Evolutionary conservation across 768 basidiomycete species (phyloP).

Genomic region (Russula abietina): DNA sequence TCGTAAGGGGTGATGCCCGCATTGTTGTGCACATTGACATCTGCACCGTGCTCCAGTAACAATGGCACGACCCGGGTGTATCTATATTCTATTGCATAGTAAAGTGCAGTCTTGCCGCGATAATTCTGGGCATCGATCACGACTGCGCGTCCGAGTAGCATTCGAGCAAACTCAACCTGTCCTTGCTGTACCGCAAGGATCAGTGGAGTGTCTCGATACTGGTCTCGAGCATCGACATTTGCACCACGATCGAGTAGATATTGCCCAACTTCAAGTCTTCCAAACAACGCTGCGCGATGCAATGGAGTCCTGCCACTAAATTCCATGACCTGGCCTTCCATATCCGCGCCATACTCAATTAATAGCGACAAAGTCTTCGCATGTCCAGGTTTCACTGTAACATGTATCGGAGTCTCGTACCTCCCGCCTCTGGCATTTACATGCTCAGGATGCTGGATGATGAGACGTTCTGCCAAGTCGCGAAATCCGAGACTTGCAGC

Average conservation of each 20-base stretch:
- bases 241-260: not conserved
- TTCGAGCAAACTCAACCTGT: not conserved
- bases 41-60: too few species aligned
- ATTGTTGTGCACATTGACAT: not conserved
- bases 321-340: not conserved
- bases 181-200: not conserved
- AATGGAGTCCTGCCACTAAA: not conserved
- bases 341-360: not conserved
- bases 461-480: not conserved
- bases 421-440: not conserved
- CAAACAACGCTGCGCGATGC: accelerated
- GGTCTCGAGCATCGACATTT: not conserved
- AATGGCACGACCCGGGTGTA: too few species aligned
- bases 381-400: accelerated
- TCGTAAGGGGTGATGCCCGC: not conserved
- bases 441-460: not conserved
- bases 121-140: not conserved
- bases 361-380: not conserved
- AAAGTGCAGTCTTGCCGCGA: accelerated
- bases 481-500: not conserved
- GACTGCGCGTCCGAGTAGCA: not conserved
- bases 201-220: not conserved
- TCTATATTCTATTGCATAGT: too few species aligned
- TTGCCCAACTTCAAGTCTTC: not conserved
- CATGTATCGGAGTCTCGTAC: not conserved